Conservation (phyloP, 768 basidiomycete species). For the Astraeus odoratus region DNA sequence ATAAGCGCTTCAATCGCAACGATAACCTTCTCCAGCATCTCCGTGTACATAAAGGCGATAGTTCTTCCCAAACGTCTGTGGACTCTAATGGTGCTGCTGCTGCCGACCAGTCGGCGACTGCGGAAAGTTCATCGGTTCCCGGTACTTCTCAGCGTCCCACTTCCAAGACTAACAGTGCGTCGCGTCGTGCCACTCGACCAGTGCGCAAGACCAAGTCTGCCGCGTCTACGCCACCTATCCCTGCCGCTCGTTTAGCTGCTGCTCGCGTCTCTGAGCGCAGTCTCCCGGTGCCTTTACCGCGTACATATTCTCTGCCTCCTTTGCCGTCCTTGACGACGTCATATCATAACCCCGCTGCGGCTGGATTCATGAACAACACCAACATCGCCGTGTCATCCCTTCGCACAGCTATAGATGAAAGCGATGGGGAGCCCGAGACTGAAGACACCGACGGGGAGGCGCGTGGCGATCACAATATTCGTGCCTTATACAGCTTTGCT, state of each 20-base stretch:
- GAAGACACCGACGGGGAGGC: slow-evolving; percentile 25
- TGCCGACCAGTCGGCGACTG: slow-evolving; percentile 18
- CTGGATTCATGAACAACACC: slow-evolving; percentile 29
- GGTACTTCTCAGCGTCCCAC: slow-evolving; percentile 16
- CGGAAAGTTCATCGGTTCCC: slow-evolving; percentile 13
- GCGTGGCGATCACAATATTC: slow-evolving; percentile 20
- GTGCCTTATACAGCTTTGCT: slow-evolving; percentile 28
- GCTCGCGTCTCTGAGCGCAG: slow-evolving; percentile 25
- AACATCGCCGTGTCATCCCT: slow-evolving; percentile 31
- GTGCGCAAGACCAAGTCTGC: slow-evolving; percentile 30
- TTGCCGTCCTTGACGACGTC: slow-evolving; percentile 22
- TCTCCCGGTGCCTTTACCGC: slow-evolving; percentile 25
- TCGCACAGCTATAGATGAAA: slow-evolving; percentile 29
- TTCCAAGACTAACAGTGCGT: slow-evolving; percentile 13
- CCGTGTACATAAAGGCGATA: slow-evolving; percentile 53
- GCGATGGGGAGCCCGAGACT: slow-evolving; percentile 27
- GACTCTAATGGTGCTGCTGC: slow-evolving; percentile 21
- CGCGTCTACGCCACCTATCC: slow-evolving; percentile 29
- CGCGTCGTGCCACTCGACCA: slow-evolving; percentile 25
- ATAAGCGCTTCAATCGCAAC: slow-evolving; percentile 70
- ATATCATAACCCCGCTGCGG: slow-evolving; percentile 19
- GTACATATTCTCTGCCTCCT: slow-evolving; percentile 28
- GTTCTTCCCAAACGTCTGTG: slow-evolving; percentile 27
- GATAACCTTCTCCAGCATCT: slow-evolving; percentile 78
- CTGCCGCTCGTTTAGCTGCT: slow-evolving; percentile 27